Conservation (phyloP, 371 early-diverging fungal species). For the Mucor lusitanicus region DNA sequence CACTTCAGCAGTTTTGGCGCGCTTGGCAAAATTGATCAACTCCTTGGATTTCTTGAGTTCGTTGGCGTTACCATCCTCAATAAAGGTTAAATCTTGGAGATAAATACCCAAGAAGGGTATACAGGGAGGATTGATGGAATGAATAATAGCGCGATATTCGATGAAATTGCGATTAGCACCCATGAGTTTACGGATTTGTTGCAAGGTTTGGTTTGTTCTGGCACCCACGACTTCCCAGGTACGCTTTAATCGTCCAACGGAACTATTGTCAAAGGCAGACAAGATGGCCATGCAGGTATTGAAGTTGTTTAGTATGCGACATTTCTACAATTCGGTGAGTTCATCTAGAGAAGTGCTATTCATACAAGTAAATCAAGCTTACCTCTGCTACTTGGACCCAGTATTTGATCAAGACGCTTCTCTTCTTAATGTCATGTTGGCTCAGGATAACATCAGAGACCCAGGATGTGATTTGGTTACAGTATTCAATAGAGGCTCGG, state of each 20-base stretch:
- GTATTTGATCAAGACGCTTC: slow-evolving; percentile 75
- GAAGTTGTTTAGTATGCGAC: slow-evolving; percentile 84
- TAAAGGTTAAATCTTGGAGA: slow-evolving; percentile 89
- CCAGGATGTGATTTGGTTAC: slow-evolving; percentile 80
- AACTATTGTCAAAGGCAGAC: slow-evolving; percentile 86
- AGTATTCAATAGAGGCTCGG: slow-evolving; percentile 72
- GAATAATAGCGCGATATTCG: slow-evolving; percentile 84
- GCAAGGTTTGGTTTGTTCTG: slow-evolving; percentile 31
- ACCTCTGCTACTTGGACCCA: slow-evolving; percentile 83
- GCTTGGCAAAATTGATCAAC: slow-evolving; percentile 91
- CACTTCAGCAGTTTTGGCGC: slow-evolving; percentile 82
- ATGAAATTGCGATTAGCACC: slow-evolving; percentile 81
- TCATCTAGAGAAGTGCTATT: no score
- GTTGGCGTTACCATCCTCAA: slow-evolving; percentile 92
- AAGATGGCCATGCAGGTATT: slow-evolving; percentile 90
- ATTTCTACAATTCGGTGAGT: slow-evolving; percentile 33
- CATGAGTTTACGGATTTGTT: slow-evolving; percentile 68
- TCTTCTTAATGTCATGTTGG: slow-evolving; percentile 78
- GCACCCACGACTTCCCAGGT: slow-evolving; percentile 73
- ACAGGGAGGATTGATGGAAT: slow-evolving; percentile 87
- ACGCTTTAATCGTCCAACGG: slow-evolving; percentile 85
- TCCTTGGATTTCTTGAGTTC: slow-evolving; percentile 57
- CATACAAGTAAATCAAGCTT: background rate
- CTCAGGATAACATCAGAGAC: slow-evolving; percentile 80
- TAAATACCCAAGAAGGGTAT: slow-evolving; percentile 91